Base-by-base conservation (phyloP, 768 basidiomycete genomes). In the Lactarius hatsudake region DNA sequence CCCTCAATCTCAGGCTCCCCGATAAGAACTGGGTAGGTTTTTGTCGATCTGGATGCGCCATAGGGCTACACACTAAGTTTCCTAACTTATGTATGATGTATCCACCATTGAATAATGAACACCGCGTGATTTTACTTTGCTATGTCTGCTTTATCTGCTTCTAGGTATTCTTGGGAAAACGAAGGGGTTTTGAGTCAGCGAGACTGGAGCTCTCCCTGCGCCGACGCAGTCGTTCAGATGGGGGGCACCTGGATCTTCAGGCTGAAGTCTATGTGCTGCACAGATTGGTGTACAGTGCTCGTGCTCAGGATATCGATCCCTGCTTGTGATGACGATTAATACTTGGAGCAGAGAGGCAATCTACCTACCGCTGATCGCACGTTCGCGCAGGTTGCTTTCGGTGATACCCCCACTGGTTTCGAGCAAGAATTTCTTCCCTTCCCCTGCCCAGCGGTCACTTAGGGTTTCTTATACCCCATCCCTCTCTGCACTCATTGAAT, bases 351-450 rank as follows among this genome's bases (percentile, higher is more conserved):
- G 28, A 17, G 15, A 3, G 30, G 30, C 30, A 38, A 48, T 1
- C 2, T n/a, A 76, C 86, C 73, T 70, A 94, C 96, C 94, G 65
- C 90, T 87, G 70, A 93, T 89, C 8, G 94, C 87, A 65, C 93
- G 81, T 70, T 88, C 88, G 65, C 84, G 84, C 69, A 98, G 76
- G 74, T 98, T 96, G 17, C 80, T 79, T 77, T 96, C 94, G n/a
- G 95, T 96, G 72, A 98, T 93, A 61, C 94, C 94, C 5, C 97
- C 97, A 74, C 94, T 96, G 32, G 92, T 92, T 79, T 99, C 97
- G 59, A 99, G 84, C 74, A 92, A 75, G 76, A 96, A 98, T 48
- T 61, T 59, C 72, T 90, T 91, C 62, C 90, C 82, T n/a, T n/a
- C n/a, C n/a, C n/a, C n/a, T n/a, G n/a, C n/a, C n/a, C n/a, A n/a